phyloP scores from a whole-genome alignment of 306 rosid species.

The Castanea crenata region DNA sequence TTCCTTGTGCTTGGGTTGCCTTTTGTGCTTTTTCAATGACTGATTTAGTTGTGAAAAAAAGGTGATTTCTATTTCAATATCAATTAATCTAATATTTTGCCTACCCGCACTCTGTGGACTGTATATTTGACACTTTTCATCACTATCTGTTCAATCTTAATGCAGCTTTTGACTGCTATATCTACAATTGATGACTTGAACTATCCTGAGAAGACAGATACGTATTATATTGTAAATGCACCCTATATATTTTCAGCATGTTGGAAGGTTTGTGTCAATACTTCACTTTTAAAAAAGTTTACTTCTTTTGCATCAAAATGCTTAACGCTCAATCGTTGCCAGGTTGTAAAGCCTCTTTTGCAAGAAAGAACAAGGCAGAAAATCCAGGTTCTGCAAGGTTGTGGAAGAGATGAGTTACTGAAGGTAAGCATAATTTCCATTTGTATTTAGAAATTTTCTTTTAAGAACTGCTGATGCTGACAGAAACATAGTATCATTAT shows the following conservation, averaged over 20 bases:
- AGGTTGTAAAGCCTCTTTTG: constrained; percentile 94
- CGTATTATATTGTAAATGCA: constrained; percentile 78
- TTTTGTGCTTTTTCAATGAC: too few species aligned
- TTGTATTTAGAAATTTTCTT: background rate
- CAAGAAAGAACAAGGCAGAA: constrained; percentile 95
- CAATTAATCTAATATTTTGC: background rate
- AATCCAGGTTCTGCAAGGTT: constrained; percentile 83
- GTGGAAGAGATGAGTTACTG: constrained; percentile 86
- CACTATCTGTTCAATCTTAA: constrained; percentile 16
- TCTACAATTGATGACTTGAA: constrained; percentile 93
- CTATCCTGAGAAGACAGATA: constrained; percentile 96
- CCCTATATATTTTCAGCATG: constrained; percentile 96
- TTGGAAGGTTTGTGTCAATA: constrained; percentile 77
- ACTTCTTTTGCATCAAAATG: constrained; percentile 12
- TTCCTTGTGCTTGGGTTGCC: too few species aligned
- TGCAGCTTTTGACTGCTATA: constrained; percentile 86
- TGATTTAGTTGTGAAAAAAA: too few species aligned
- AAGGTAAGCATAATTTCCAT: constrained; percentile 46
- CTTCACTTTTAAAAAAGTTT: constrained; percentile 1
- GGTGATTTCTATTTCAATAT: background rate
- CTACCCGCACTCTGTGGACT: background rate
- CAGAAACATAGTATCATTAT: background rate
- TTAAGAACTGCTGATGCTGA: too few species aligned
- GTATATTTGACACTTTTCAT: constrained; percentile 24
- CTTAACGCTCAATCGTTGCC: constrained; percentile 15